Base-by-base conservation (phyloP, 805 yeast genomes). In the Tetrapisispora namnaoensis region DNA sequence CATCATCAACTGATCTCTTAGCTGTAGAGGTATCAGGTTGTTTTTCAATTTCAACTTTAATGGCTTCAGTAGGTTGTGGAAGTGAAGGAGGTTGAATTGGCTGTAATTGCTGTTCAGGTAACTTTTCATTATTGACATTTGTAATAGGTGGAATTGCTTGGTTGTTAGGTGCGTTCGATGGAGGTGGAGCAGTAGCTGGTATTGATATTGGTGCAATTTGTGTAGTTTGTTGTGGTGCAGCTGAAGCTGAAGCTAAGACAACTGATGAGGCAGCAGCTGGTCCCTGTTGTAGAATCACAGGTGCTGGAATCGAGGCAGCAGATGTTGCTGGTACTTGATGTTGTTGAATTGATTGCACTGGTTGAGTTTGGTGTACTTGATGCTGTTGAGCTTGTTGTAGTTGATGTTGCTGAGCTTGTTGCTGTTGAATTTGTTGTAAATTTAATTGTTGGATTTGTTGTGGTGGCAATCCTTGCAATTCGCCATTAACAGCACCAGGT, bases 1-100 rank as follows among this genome's bases (percentile, higher is more conserved):
- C 61, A 16, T 61, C 62, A 40, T 61, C 65, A 46, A 55, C 49
- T 7, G 58, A 52, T 53, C 67, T 62, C 47, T 63, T 64, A 44
- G 60, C 61, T 5, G 47, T 17, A 16, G 42, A 38, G 9, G 49
- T 22, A 24, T 48, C 40, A 18, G 17, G 36, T 13, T 37, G 47
- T 17, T 41, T 49, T 8, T 38, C 38, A n/a, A 38, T 17, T 21
- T 18, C 42, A 8, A 20, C 4, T 38, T 51, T 22, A 1, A 39
- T 13, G 17, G 36, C 22, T 24, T 30, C 32, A 11, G 24, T 20
- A 16, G 22, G 11, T 28, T 18, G 13, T 35, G 17, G 14, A 37
- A 10, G 18, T 37, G 46, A 2, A 17, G 30, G 38, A 21, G 47
- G 46, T 21, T 37, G 42, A 24, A 46, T 27, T 45, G 21, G 41